Conservation (phyloP, 257 asterid species). For the Coffea eugenioides region DNA sequence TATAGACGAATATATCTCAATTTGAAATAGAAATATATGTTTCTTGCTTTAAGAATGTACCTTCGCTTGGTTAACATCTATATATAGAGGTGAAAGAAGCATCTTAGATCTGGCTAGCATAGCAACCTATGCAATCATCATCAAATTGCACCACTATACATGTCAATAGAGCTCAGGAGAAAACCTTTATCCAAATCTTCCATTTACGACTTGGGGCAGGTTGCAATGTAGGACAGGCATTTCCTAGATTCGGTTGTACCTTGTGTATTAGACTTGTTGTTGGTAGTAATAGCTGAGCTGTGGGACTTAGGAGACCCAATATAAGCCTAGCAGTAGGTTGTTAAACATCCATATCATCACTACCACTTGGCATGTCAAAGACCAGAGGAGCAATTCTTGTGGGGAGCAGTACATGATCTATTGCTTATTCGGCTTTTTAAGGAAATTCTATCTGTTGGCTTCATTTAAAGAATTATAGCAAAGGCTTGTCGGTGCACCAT, state of each 20-base stretch:
- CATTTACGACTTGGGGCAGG: neutral
- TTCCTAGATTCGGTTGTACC: neutral
- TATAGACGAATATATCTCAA: neutral
- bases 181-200: neutral
- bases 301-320: neutral
- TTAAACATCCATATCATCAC: neutral
- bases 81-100: neutral
- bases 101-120: neutral
- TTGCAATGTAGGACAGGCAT: too few species aligned
- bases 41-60: neutral
- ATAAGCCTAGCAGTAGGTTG: neutral
- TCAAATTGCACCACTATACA: neutral
- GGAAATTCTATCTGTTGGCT: neutral
- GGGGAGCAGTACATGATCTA: neutral
- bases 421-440: neutral
- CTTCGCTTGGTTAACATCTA: neutral
- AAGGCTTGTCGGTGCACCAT: conserved; percentile 3
- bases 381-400: too few species aligned
- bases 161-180: neutral
- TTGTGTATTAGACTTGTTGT: neutral
- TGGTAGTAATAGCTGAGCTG: neutral
- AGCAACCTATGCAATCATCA: neutral
- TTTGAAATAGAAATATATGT: neutral
- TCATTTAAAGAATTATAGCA: neutral
- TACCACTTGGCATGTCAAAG: neutral